phyloP scores from a whole-genome alignment of 2,329 filamentous ascomycete genomes.

The Elsinoe batatas region DNA sequence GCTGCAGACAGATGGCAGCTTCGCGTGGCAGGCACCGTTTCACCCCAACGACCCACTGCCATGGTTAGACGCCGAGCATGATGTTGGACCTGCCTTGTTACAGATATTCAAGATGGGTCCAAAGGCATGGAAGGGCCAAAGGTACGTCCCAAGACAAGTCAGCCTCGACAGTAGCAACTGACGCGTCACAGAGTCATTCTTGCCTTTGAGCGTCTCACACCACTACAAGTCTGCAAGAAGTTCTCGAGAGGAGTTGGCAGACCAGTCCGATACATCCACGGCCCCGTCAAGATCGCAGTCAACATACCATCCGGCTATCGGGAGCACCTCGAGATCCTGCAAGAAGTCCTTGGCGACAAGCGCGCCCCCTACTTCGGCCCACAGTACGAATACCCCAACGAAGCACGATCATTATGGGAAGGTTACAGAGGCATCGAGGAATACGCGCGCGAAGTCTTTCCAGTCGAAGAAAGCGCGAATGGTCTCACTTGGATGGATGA shows the following conservation, averaged over 20 bases:
- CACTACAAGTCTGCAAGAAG: conserved; percentile 66
- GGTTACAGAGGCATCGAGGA: conserved; percentile 85
- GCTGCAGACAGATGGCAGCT: conserved; percentile 70
- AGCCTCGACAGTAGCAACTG: conserved; percentile 5
- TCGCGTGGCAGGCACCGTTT: conserved; percentile 89
- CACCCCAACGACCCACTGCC: conserved; percentile 80
- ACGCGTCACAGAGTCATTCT: conserved; percentile 59
- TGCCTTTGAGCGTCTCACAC: conserved; percentile 81
- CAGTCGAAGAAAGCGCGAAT: conserved; percentile 88
- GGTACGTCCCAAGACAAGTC: conserved; percentile 35
- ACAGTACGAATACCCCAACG: conserved; percentile 53
- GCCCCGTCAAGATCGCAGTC: conserved; percentile 73
- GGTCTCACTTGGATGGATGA: conserved; percentile 81
- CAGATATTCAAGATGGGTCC: conserved; percentile 94
- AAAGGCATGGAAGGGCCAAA: conserved; percentile 67
- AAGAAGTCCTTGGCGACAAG: conserved; percentile 49
- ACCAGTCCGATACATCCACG: conserved; percentile 66
- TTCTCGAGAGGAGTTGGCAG: conserved; percentile 72
- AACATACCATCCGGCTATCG: conserved; percentile 81
- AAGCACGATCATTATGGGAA: conserved; percentile 79
- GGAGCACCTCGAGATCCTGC: conserved; percentile 65
- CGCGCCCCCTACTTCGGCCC: conserved; percentile 55
- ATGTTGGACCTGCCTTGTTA: conserved; percentile 81
- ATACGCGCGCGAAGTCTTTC: conserved; percentile 89
- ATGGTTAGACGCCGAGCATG: conserved; percentile 94